Conservation (phyloP, 1,284 basidiomycete species). For the Tranzscheliella williamsii region DNA sequence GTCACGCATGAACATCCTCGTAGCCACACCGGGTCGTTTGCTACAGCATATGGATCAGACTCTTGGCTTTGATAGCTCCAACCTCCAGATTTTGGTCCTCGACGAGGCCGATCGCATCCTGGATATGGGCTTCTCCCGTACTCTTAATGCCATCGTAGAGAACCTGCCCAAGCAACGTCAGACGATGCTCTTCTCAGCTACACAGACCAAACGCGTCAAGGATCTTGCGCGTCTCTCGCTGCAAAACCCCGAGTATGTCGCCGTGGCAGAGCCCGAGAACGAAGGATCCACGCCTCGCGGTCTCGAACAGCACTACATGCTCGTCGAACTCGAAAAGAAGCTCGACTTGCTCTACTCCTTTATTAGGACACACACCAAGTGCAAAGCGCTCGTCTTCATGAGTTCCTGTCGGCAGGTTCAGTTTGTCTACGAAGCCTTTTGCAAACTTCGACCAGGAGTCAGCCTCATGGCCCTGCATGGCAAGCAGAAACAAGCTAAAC, state of each 20-base stretch:
- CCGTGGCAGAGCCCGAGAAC: constrained; percentile 57
- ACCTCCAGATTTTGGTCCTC: constrained; percentile 89
- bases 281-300: constrained; percentile 68
- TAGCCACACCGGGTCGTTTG: constrained; percentile 91
- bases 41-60: constrained; percentile 99
- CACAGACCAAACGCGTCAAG: constrained; percentile 86
- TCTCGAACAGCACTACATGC: constrained; percentile 87
- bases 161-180: constrained; percentile 71
- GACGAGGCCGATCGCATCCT: constrained; percentile 96
- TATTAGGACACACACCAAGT: constrained; percentile 88
- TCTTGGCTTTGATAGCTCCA: constrained; percentile 86
- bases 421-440: constrained; percentile 95
- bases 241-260: constrained; percentile 78
- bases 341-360: constrained; percentile 92
- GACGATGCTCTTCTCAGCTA: constrained; percentile 94
- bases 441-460: constrained; percentile 89
- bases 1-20: constrained; percentile 92
- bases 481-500: constrained; percentile 91
- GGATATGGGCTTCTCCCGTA: constrained; percentile 91
- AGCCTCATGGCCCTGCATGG: constrained; percentile 91
- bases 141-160: constrained; percentile 83
- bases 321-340: constrained; percentile 83
- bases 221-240: constrained; percentile 89
- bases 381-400: constrained; percentile 90
- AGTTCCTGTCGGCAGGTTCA: constrained; percentile 85